Percentiles rank a stretch among this genome's conserved stretches.
Evolutionary conservation across 371 early-diverging fungal genomes (phyloP).

Genomic region (Mortierella polycephala): DNA sequence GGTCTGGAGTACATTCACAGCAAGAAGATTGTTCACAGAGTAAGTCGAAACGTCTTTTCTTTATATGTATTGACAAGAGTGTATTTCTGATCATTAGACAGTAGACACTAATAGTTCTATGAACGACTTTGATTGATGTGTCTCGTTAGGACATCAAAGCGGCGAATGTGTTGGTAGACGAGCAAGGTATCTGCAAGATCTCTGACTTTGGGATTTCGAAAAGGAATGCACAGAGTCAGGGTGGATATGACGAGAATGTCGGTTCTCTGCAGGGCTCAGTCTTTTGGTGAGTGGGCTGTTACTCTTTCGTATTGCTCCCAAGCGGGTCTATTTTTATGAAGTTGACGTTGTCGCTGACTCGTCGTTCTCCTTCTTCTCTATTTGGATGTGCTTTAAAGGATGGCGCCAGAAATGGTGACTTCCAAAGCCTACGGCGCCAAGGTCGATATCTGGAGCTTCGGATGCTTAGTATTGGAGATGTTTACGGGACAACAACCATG

Average conservation of each 20-base stretch:
- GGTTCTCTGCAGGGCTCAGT: constrained; percentile 73
- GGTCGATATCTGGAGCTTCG: constrained; percentile 83
- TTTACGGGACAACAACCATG: constrained; percentile 91
- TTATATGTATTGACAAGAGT: neutral
- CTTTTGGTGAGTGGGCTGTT: constrained; percentile 70
- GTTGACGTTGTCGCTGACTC: neutral
- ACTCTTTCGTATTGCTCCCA: too few relatives aligned
- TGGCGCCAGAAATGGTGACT: constrained; percentile 95
- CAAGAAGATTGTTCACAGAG: constrained; percentile 91
- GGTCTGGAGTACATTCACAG: constrained; percentile 94
- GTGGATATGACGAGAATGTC: constrained; percentile 44
- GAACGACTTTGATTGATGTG: too few relatives aligned
- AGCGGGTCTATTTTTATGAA: neutral
- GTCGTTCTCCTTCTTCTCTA: neutral
- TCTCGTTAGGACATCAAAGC: constrained; percentile 88
- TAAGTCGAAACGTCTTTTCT: constrained; percentile 12
- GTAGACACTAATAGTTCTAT: too few relatives aligned
- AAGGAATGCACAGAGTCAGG: constrained; percentile 67
- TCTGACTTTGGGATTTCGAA: constrained; percentile 98
- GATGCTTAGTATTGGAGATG: constrained; percentile 93
- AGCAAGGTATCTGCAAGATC: constrained; percentile 92
- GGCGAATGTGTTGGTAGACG: constrained; percentile 90
- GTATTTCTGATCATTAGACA: too few relatives aligned
- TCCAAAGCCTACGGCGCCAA: constrained; percentile 82
- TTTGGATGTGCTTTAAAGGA: constrained; percentile 67